Percentiles rank a stretch among this genome's conserved stretches.
Evolutionary conservation across 2,329 filamentous ascomycete genomes (phyloP).

Genomic region (Penicillium corylophilum): DNA sequence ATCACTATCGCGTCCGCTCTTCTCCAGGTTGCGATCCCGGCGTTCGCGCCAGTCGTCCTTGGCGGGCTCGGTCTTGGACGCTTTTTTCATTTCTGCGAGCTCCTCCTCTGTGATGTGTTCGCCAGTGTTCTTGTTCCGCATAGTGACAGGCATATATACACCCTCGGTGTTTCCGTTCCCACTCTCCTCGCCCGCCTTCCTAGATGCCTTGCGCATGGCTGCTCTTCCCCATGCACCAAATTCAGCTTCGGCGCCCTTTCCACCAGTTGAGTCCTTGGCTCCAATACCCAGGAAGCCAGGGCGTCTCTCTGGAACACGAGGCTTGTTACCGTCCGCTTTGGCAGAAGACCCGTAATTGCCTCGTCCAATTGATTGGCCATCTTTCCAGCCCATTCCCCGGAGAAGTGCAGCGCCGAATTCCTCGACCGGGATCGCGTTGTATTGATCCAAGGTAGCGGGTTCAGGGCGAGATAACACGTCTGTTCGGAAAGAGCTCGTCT

Average conservation of each 20-base stretch:
- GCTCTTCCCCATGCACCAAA: constrained; percentile 76
- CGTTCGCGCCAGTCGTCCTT: constrained; percentile 48
- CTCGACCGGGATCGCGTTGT: constrained; percentile 85
- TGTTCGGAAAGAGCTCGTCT: constrained; percentile 63
- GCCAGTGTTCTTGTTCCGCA: constrained; percentile 62
- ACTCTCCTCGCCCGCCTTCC: constrained; percentile 54
- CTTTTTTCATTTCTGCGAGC: constrained; percentile 52
- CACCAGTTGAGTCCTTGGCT: constrained; percentile 70
- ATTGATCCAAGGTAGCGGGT: constrained; percentile 74
- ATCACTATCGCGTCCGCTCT: constrained; percentile 37
- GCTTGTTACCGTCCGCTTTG: constrained; percentile 53
- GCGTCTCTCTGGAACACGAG: constrained; percentile 66
- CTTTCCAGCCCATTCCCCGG: constrained; percentile 93
- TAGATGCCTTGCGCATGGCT: constrained; percentile 55
- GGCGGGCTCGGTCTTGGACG: constrained; percentile 46
- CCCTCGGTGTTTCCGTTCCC: constrained; percentile 42
- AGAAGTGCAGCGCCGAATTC: constrained; percentile 90
- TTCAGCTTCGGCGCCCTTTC: constrained; percentile 61
- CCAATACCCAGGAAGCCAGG: constrained; percentile 85
- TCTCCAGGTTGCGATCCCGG: constrained; percentile 45
- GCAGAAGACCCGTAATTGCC: constrained; percentile 51
- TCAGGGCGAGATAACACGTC: constrained; percentile 73
- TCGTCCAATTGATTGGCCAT: constrained; percentile 58
- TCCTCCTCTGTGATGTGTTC: constrained; percentile 64
- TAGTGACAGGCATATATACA: constrained; percentile 61